Conservation (phyloP, 1,284 basidiomycete genomes). For the Rhodotorula sp. region DNA sequence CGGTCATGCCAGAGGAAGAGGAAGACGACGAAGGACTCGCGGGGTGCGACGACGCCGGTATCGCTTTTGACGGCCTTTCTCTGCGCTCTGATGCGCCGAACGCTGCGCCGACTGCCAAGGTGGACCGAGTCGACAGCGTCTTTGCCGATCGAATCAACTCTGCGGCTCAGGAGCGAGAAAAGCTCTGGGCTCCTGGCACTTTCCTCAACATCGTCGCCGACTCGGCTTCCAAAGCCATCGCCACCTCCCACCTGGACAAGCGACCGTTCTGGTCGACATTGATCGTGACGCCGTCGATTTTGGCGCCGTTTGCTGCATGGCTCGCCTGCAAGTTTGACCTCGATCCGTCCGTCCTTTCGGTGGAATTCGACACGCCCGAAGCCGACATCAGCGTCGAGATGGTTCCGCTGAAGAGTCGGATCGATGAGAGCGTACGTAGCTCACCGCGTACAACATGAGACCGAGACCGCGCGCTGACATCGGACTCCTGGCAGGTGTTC, state of each 20-base stretch:
- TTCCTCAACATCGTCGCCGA: conserved; percentile 24
- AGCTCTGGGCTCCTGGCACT: conserved; percentile 26
- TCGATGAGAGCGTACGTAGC: not conserved
- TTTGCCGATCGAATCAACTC: not conserved
- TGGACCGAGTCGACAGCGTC: not conserved
- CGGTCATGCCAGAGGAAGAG: not conserved
- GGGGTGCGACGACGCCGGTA: conserved; percentile 8
- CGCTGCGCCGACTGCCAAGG: not conserved
- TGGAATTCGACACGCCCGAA: not conserved
- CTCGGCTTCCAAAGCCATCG: conserved; percentile 1
- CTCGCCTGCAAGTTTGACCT: conserved; percentile 37
- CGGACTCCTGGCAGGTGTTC: not conserved
- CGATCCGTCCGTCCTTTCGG: not conserved
- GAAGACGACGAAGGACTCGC: conserved; percentile 10
- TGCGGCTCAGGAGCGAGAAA: conserved; percentile 22
- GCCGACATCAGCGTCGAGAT: conserved; percentile 20
- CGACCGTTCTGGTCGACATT: conserved; percentile 16
- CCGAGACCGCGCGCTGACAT: not conserved
- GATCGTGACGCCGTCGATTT: not conserved
- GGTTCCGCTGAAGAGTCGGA: not conserved
- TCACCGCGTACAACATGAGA: too few species aligned
- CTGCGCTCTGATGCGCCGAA: not conserved
- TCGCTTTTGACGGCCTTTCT: conserved; percentile 16
- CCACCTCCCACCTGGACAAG: not conserved
- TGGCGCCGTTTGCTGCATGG: conserved; percentile 25